Base-by-base conservation (phyloP, 352 stramenopile species). In the Phytophthora pluvialis region DNA sequence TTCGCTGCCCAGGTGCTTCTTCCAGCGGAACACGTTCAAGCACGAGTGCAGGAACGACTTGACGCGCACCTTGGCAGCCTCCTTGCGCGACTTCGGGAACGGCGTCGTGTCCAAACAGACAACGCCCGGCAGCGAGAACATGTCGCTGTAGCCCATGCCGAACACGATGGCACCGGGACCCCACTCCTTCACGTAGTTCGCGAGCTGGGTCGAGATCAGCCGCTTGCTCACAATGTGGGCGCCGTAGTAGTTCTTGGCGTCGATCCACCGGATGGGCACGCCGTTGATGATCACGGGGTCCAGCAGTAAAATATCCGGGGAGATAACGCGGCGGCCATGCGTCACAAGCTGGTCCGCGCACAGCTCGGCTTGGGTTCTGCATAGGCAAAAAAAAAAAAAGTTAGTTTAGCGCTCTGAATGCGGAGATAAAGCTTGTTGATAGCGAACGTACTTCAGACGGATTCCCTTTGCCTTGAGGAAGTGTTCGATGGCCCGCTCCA, bases 181-280 rank as follows among this genome's bases (percentile, higher is more conserved):
- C 86, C 86, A 95, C 70, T 95, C 86, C 61, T 93, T 95, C 13
- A 95, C 84, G 64, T 95, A 95, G 35, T 84, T 90, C 43, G 73
- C 72, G 10, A 95, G 64, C 51, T 95, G 86, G 31, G 88, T 90
- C 28, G 85, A 86, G 69, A 95, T 93, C 40, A 93, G 60, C 1
- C 83, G 78, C 77, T 95, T 95, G 68, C 84, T 93, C 42, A 95
- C 86, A 53, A 95, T 93, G 70, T 95, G 86, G n/a, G 86, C 84
- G 32, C 86, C 86, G 63, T 95, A 95, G 60, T 93, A 95, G 68
- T 95, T 95, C 70, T 95, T 95, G 36, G 86, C 86, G 51, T 95
- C 86, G 60, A 95, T 91, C 86, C 86, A 95, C 29, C 86, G 86
- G 52, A 95, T 91, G 5, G 86, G 86, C 26, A 86, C 88, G 44